Evolutionary conservation across 148 eudicot genomes (phyloP).

Genomic region (Rhododendron griersonianum): DNA sequence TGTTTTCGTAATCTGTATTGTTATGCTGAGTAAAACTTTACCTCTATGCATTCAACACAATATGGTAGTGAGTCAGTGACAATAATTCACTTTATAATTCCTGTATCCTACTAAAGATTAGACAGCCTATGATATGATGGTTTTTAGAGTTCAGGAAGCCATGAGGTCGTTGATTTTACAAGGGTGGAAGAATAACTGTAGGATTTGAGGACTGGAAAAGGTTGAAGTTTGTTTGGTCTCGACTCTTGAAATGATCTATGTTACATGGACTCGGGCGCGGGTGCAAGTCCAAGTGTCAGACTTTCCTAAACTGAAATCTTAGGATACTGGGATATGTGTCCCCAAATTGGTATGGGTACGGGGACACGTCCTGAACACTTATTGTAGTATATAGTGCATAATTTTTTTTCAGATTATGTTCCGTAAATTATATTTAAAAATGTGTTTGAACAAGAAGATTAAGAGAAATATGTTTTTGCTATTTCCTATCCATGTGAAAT

Average conservation of each 20-base stretch:
- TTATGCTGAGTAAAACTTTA: not conserved
- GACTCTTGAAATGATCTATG: not conserved
- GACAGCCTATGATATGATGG: not conserved
- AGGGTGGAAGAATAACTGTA: not conserved
- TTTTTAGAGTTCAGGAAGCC: not conserved
- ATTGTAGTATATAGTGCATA: too few relatives aligned
- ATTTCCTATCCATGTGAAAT: too few relatives aligned
- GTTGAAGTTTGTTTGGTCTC: not conserved
- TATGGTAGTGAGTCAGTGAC: not conserved
- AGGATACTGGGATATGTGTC: too few relatives aligned
- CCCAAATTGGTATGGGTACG: too few relatives aligned
- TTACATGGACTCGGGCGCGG: too few relatives aligned
- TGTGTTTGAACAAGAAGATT: too few relatives aligned
- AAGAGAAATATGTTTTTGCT: too few relatives aligned
- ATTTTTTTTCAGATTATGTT: too few relatives aligned
- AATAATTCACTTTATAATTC: not conserved
- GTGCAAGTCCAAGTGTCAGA: too few relatives aligned
- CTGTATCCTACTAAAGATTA: not conserved
- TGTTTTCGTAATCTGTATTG: not conserved
- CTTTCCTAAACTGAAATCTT: too few relatives aligned
- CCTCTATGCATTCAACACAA: not conserved
- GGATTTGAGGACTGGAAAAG: not conserved
- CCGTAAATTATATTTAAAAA: too few relatives aligned
- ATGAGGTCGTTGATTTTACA: not conserved
- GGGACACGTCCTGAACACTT: too few relatives aligned